Conservation (phyloP, 1,284 basidiomycete species). For the Stygiomarasmius scandens region DNA sequence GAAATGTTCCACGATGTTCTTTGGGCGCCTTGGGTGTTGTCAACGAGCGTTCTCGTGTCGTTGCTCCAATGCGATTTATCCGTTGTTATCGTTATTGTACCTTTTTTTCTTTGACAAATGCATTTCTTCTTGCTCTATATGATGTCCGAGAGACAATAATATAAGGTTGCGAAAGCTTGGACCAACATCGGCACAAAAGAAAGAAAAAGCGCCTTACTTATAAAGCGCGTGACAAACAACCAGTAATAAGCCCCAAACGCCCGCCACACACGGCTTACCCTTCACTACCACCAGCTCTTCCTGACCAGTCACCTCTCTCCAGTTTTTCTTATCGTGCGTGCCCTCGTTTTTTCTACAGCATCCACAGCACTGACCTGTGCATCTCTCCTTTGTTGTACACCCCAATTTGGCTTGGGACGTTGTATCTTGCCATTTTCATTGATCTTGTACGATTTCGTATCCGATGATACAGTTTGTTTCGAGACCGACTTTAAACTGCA, state of each 20-base stretch:
- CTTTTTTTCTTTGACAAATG: background rate
- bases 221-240: constrained; percentile 10
- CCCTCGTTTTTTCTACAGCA: constrained; percentile 18
- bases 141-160: background rate
- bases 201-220: constrained; percentile 6
- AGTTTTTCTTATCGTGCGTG: constrained; percentile 16
- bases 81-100: background rate
- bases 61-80: background rate
- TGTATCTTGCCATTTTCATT: constrained; percentile 19
- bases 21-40: background rate
- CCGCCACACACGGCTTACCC: constrained; percentile 38
- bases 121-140: background rate
- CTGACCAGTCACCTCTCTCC: constrained; percentile 5
- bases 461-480: constrained; percentile 33
- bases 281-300: constrained; percentile 51
- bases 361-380: background rate
- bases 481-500: constrained; percentile 31
- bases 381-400: constrained; percentile 8
- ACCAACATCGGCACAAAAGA: too few species aligned
- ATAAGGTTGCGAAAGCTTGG: too few species aligned
- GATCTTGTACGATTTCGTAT: constrained; percentile 40
- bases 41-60: background rate
- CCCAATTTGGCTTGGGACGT: constrained; percentile 14
- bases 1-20: constrained; percentile 7
- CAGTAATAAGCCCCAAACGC: constrained; percentile 13